phyloP scores from a whole-genome alignment of 2,329 filamentous ascomycete genomes.

The Dothideomycetes sp. region DNA sequence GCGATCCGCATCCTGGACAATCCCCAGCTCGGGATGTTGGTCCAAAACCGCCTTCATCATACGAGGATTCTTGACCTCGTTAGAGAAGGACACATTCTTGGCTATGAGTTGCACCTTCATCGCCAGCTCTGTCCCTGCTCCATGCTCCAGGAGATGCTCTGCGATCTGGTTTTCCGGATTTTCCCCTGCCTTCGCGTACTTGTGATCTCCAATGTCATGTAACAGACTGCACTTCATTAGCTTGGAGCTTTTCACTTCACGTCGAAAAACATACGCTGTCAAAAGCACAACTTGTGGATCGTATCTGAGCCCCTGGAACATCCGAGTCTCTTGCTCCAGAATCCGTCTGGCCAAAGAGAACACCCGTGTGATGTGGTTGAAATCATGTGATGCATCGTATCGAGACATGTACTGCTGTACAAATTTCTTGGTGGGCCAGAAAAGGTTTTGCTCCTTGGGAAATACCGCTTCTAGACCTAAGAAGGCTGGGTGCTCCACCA shows the following conservation, averaged over 20 bases:
- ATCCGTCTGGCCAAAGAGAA: conserved; percentile 61
- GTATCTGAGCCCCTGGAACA: conserved; percentile 29
- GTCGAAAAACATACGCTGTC: conserved; percentile 38
- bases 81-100: conserved; percentile 66
- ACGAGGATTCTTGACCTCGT: conserved; percentile 57
- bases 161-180: conserved; percentile 51
- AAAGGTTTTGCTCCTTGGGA: conserved; percentile 18
- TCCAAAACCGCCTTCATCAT: conserved; percentile 53
- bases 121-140: conserved; percentile 51
- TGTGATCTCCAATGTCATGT: conserved; percentile 81
- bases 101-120: conserved; percentile 62
- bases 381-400: conserved; percentile 84
- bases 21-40: conserved; percentile 61
- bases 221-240: conserved; percentile 10
- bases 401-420: conserved; percentile 63
- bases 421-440: conserved; percentile 42
- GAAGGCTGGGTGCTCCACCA: conserved; percentile 14
- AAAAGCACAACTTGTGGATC: conserved; percentile 55
- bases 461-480: conserved; percentile 13
- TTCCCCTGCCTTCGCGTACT: conserved; percentile 50
- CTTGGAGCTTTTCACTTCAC: too few relatives aligned
- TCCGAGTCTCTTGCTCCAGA: conserved; percentile 40
- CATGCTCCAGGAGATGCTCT: conserved; percentile 46
- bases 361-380: conserved; percentile 73
- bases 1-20: conserved; percentile 87